Evolutionary conservation across 2,329 filamentous ascomycete species (phyloP), one percentile per base, ranked within the genome.

Genomic region (Fulvia fulva): DNA sequence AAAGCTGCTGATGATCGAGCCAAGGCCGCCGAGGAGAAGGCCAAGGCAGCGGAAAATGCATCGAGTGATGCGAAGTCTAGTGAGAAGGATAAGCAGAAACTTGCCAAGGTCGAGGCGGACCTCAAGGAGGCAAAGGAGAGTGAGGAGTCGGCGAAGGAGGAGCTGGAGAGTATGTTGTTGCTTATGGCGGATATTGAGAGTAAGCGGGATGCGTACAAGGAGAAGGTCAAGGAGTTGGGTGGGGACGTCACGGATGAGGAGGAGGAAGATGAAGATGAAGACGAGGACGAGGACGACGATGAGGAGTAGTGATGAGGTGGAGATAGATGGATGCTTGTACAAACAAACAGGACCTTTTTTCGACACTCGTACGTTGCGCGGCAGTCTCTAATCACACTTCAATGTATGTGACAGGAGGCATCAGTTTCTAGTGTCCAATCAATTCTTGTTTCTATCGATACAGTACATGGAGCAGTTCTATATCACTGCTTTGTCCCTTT

Each of bases 101-200:
- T 63, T 8, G 41, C 51, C 1, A 58, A 65, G 43, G 50, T 61
- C 7, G 63, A 66, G 41, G 58, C 56, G 30, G 62, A 58, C 45
- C 34, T 68, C 16, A 43, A 57, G 25, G 56, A 51, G 23, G 62
- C 55, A 2, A 57, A 60, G 22, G 51, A 60, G 28, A 51, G 41
- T 11, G 58, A 65, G 45, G 61, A 55, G 44, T 44, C 28, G n/a
- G 58, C 60, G 5, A 65, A 64, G 53, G 65, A 68, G 23, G 63
- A 66, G 47, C 46, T 67, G 28, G 64, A 67, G 43, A 65, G 57
- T 37, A 65, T 60, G 70, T 53, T 83, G 55, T 77, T 80, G 50
- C 70, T 79, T 5, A 73, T 79, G 30, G 74, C 76, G 5, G 78
- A 80, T 59, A 70, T 81, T 32, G 76, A 80, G 66, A 74, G 77